Evolutionary conservation across 1,284 basidiomycete species (phyloP), one percentile per base, ranked within the genome.

Genomic region (Crucibulum parvulum): DNA sequence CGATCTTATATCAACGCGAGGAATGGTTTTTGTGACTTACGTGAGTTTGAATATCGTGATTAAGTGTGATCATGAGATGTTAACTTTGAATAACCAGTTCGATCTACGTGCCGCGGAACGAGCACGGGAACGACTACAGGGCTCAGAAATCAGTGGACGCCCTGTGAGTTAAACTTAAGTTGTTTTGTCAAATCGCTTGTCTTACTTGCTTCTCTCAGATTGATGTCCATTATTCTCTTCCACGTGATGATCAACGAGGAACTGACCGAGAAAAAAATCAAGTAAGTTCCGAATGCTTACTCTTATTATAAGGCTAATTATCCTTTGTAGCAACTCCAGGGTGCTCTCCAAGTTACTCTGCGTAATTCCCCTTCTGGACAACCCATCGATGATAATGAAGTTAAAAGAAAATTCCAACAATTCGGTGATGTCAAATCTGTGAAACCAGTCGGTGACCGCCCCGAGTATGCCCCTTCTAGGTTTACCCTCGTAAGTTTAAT

Each of bases 1-100:
- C 75, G 97, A 99, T 76, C 81, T 98, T 37, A 94, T 98, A 63
- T 86, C 89, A 53, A 96, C 94, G 37, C 87, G 97, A 61, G 97
- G 97, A 16, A 96, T 99, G 91, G 92, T 97, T 6, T 99, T 99
- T 77, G 92, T 99, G 56, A 99, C 96, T 55, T 99, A 94, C 74
- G 96, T 98, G 79, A 86, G 95, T 86, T 11, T 18, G 43, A n/a
- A 47, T n/a, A 7, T 18, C 31, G 8, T n/a, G 45, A 9, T n/a
- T 9, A 47, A 47, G 9, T 47, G 4, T 47, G 45, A 47, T 9
- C n/a, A 47, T 11, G 31, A 47, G 8, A 38, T 37, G n/a, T 51
- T 52, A 54, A 52, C 24, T 24, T 16, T 61, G 66, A 55, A 63
- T 43, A 4, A 58, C 56, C 69, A 98, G 95, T 98, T 82, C 74